Evolutionary conservation across 176 grass and related monocot species (phyloP).

Genomic region (Olyra latifolia): DNA sequence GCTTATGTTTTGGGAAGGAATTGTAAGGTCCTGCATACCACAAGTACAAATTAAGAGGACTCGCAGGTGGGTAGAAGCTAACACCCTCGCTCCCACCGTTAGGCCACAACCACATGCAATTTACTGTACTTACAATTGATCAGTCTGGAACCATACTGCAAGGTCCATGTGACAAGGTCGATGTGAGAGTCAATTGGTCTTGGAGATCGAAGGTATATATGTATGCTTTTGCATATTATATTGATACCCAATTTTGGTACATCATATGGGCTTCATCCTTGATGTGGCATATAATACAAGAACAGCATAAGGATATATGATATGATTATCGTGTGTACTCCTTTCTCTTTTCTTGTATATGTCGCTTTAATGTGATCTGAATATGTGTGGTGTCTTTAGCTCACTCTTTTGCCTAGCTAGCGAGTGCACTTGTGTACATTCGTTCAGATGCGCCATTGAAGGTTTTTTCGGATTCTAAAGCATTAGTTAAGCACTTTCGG

Average conservation of each 20-base stretch:
- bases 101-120: too few species aligned
- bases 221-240: not conserved
- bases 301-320: too few species aligned
- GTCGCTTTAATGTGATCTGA: not conserved
- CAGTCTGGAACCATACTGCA: too few species aligned
- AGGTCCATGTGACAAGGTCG: too few species aligned
- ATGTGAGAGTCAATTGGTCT: too few species aligned
- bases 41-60: too few species aligned
- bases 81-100: too few species aligned
- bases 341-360: not conserved
- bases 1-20: too few species aligned
- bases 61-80: too few species aligned
- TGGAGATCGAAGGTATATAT: not conserved
- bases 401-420: conserved; percentile 8
- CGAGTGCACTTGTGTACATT: not conserved
- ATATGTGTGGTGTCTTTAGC: conserved; percentile 14
- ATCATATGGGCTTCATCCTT: not conserved
- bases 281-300: conserved; percentile 17
- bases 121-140: too few species aligned
- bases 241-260: not conserved
- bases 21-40: too few species aligned
- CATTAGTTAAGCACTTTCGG: conserved; percentile 6
- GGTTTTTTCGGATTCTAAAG: conserved; percentile 14
- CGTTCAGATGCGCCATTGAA: not conserved
- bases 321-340: not conserved